Base-by-base conservation (phyloP, 768 basidiomycete species). In the Auriculariales sp. region DNA sequence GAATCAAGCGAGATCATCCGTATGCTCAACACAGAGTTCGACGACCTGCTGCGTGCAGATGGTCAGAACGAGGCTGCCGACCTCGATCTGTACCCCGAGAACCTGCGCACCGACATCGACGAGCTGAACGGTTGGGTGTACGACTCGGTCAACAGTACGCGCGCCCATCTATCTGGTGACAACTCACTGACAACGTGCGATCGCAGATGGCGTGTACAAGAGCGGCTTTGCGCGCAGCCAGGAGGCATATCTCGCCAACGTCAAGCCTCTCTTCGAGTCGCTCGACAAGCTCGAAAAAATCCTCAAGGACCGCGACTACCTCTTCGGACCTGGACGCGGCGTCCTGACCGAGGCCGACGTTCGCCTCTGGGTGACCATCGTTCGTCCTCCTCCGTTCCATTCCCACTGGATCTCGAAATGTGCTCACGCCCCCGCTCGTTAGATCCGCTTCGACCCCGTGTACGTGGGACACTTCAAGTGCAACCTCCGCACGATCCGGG, bases 381-480 rank as follows among this genome's bases (percentile, higher is more conserved):
- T 92, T 54, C 56, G 85, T 57, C 49, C 49, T 35, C 15, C 19
- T 49, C n/a, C n/a, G 17, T 2, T 42, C 30, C 11, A 9, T 1
- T 42, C 31, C 36, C 33, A 25, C 39, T 15, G 32, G 30, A 10
- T 28, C 50, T 48, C 34, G 34, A 27, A 28, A 28, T 47, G 32
- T 28, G 2, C 30, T 47, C 6, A 46, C 27, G 14, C 42, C 29
- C 31, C n/a, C 3, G 14, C 28, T 3, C 28, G 2, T 49, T 51
- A 88, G 84, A 68, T 89, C 53, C 87, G 90, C 30, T 93, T 92
- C 65, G 91, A 94, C 57, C 80, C 82, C 1, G 93, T 84, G 14
- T 97, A 98, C 64, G 74, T 83, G 44, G 78, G 82, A 0, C 88
- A 91, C 62, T 98, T 98, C 75, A 97, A 97, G 58, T 93, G 90